These are phyloP conservation scores for Dendrobium chrysotoxum DNA, from an alignment of 106 monocot genomes.

Conservation along the genomic window DNA sequence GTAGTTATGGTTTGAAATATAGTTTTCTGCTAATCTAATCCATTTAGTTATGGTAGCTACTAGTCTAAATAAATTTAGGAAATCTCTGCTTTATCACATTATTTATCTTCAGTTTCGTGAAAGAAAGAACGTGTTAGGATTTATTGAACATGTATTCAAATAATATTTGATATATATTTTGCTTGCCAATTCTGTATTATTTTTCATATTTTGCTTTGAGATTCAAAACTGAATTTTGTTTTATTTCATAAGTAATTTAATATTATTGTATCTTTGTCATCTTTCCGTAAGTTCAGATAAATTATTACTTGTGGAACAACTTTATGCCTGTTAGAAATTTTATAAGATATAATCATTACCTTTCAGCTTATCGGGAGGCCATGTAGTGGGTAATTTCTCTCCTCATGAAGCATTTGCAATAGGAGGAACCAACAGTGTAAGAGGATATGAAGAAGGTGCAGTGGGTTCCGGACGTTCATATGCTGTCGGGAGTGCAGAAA, in stretches of 20 bases:
- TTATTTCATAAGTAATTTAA: background rate
- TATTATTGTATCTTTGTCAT: background rate
- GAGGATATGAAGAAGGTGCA: slow-evolving; percentile 98
- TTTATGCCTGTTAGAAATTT: background rate
- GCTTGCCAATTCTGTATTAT: background rate
- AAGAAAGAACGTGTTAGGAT: background rate
- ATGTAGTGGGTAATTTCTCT: slow-evolving; percentile 77
- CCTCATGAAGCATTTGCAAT: slow-evolving; percentile 97
- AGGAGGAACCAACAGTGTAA: slow-evolving; percentile 89
- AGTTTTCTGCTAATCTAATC: background rate
- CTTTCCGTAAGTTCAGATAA: background rate
- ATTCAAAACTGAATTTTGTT: background rate
- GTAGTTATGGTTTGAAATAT: background rate
- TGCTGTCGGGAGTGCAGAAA: slow-evolving; percentile 80
- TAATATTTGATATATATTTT: background rate
- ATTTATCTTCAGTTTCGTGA: background rate
- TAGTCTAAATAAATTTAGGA: background rate
- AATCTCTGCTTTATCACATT: background rate
- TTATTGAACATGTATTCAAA: background rate
- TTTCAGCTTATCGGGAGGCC: slow-evolving; percentile 77
- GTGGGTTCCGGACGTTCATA: slow-evolving; percentile 86
- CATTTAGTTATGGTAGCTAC: background rate
- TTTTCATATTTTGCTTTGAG: background rate
- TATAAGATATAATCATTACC: background rate
- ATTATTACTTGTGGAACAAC: background rate